Base-by-base conservation (phyloP, 495 filamentous ascomycete genomes). In the Acidomyces sp. region DNA sequence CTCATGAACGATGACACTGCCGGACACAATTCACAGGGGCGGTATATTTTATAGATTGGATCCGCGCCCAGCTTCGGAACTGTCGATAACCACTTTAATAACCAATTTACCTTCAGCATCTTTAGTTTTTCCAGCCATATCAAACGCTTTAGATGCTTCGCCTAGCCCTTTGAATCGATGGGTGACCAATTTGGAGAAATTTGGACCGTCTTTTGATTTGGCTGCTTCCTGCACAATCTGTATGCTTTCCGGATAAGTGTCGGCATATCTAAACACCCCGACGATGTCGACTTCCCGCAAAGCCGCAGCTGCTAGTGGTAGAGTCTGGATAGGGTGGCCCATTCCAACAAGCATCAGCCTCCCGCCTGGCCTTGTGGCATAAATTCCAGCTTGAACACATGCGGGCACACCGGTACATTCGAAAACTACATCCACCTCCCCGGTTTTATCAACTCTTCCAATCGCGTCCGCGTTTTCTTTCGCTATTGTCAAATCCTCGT, bases 321-420 rank as follows among this genome's bases (percentile, higher is more conserved):
- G 64, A 0, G 82, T 92, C 63, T 90, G 82, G 29, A 92, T 72
- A 0, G 87, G 86, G 3, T 76, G 83, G n/a, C 87, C 87, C 85
- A 94, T 94, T 3, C 87, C 87, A 16, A 95, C 78, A 62, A 93
- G 77, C 49, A 94, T 75, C 26, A 94, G 67, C 46, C 79, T 77
- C 7, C 85, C 84, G 9, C 86, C 87, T 0, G 87, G 68, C 6
- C 72, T 67, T 10, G 83, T 78, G 6, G 81, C 82, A 49, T 88
- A 93, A 30, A 95, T 83, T 2, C 78, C 74, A 0, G 85, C 80
- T 58, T 93, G 85, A 49, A 90, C 75, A 55, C 85, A 92, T 2
- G 77, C 66, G 25, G 86, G 83, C 37, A 88, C 85, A 31, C 87
- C 87, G 0, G 87, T 94, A 58, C 87, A 94, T 53, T 95, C 87